Evolutionary conservation across 2,329 filamentous ascomycete genomes (phyloP), one percentile per base, ranked within the genome.

Genomic region (Ceratocystis alfenasii): DNA sequence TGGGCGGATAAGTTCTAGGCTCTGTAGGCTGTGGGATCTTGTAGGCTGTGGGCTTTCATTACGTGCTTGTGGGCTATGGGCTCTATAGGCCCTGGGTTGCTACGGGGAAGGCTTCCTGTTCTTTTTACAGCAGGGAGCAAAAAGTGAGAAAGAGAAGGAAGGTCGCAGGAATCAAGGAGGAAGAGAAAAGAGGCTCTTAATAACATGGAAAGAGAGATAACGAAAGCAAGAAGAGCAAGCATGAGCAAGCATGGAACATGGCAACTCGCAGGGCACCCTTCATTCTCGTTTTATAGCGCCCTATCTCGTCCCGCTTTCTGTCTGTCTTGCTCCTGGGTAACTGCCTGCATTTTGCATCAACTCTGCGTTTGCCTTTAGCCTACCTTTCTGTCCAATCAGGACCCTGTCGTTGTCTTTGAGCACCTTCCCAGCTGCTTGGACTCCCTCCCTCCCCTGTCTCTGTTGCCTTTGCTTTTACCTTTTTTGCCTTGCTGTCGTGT

Each of bases 171-270:
- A 22, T 22, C 50, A 55, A 15, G 36, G 36, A 57, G 53, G 28
- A 59, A 59, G 55, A 36, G 55, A 36, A 59, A 59, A 59, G 55
- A 59, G 55, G 17, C 55, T 59, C 55, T 59, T 59, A 59, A 59
- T 17, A 59, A n/a, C 55, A 28, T 30, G 28, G 55, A 36, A 22
- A 7, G n/a, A 53, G 10, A 53, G n/a, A 53, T 20, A n/a, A 53
- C 22, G 48, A 25, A 53, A n/a, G n/a, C n/a, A 20, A 25, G 48
- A 7, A 53, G 7, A 53, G n/a, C n/a, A 12, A 53, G 22, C n/a
- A 53, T 22, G 48, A 22, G 10, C 5, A 36, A 59, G 8, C 25
- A 59, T 59, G 53, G 53, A 59, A 33, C 53, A 59, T 59, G 53
- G 55, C 17, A 59, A 59, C 55, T 20, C 22, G 25, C 10, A n/a